Percentiles rank a stretch among this genome's conserved stretches.
phyloP scores from a whole-genome alignment of 345 rosid species.

The Syzygium jambos region DNA sequence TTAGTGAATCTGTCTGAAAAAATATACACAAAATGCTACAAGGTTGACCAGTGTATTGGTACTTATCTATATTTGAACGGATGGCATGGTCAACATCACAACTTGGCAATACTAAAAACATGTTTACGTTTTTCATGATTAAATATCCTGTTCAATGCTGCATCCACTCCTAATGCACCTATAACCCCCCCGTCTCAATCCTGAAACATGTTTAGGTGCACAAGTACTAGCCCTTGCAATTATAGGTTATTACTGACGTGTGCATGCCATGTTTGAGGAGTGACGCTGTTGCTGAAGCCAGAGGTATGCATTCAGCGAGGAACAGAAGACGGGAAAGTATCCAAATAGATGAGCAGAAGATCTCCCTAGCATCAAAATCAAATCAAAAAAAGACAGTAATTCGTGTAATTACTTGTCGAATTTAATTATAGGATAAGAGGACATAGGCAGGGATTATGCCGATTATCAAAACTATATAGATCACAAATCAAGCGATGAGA shows the following conservation, averaged over 20 bases:
- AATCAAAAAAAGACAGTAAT: neutral
- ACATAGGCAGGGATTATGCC: neutral
- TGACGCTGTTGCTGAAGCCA: neutral
- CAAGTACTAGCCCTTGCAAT: neutral
- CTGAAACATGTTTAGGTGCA: neutral
- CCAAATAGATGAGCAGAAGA: neutral
- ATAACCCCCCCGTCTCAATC: neutral
- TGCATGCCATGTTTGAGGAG: neutral
- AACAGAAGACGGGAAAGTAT: neutral
- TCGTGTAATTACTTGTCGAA: neutral
- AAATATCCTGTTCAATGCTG: neutral
- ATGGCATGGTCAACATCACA: neutral
- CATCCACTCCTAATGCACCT: neutral
- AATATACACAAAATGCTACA: neutral
- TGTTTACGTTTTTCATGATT: neutral
- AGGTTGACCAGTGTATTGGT: neutral
- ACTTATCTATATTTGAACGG: neutral
- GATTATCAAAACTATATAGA: neutral
- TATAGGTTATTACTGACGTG: neutral
- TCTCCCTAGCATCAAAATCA: neutral
- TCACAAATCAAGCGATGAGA: neutral
- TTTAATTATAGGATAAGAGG: neutral
- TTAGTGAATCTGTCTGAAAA: conserved; percentile 11
- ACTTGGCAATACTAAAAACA: neutral
- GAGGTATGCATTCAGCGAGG: neutral